phyloP scores from a whole-genome alignment of 1,284 basidiomycete genomes.

The Moesziomyces sp. region DNA sequence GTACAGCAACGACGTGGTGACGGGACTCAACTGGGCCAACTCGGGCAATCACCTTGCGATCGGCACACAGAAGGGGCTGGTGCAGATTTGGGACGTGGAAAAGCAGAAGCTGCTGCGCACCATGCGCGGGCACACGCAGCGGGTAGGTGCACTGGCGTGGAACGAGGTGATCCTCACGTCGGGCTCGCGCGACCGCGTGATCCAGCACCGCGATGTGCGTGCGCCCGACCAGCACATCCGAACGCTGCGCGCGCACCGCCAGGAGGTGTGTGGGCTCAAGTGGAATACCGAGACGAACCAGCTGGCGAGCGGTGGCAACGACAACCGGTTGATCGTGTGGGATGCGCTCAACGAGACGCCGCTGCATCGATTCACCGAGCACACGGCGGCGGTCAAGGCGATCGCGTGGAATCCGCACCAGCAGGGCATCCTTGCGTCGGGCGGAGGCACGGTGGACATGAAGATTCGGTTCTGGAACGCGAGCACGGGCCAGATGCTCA shows the following conservation, averaged over 20 bases:
- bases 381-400: constrained; percentile 96
- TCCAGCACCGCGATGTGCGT: constrained; percentile 92
- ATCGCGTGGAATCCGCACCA: constrained; percentile 98
- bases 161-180: constrained; percentile 87
- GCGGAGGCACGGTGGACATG: constrained; percentile 96
- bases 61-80: constrained; percentile 84
- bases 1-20: constrained; percentile 68
- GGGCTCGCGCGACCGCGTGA: constrained; percentile 88
- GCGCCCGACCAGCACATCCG: constrained; percentile 78
- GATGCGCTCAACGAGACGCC: constrained; percentile 75
- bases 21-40: constrained; percentile 74
- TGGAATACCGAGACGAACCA: constrained; percentile 84
- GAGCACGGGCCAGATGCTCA: constrained; percentile 81
- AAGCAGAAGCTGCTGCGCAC: constrained; percentile 81
- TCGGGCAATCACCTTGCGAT: constrained; percentile 78
- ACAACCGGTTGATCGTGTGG: constrained; percentile 98
- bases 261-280: constrained; percentile 95
- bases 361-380: constrained; percentile 93
- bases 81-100: constrained; percentile 95
- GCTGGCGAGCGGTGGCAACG: constrained; percentile 94
- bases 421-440: constrained; percentile 87
- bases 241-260: constrained; percentile 83
- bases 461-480: constrained; percentile 99
- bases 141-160: constrained; percentile 95
- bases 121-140: constrained; percentile 83